Conservation (phyloP, 306 rosid species). For the Vachellia collinsii region DNA sequence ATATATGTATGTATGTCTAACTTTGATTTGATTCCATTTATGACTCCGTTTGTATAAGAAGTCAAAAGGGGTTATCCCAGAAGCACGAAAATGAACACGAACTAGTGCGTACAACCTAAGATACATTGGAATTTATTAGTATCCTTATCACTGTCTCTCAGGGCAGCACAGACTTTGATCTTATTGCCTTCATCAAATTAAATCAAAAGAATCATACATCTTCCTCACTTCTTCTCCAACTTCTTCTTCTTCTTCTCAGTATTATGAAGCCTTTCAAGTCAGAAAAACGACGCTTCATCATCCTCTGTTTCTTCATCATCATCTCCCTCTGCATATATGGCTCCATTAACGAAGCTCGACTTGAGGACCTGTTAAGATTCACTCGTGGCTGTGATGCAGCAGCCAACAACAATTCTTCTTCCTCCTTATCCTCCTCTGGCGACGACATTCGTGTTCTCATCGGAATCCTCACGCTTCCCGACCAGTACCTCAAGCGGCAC, state of each 20-base stretch:
- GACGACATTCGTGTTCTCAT: constrained; percentile 69
- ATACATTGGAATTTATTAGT: constrained; percentile 43
- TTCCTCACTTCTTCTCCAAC: background rate
- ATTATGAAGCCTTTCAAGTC: constrained; percentile 42
- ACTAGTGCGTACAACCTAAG: constrained; percentile 58
- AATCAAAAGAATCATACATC: background rate
- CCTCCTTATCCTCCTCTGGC: constrained; percentile 6
- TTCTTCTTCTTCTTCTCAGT: background rate
- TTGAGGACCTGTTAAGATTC: constrained; percentile 45
- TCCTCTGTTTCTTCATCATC: constrained; percentile 56
- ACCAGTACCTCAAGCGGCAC: constrained; percentile 90
- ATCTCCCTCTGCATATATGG: constrained; percentile 71
- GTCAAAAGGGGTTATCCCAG: constrained; percentile 57
- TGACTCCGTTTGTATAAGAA: constrained; percentile 12
- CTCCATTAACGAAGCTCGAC: constrained; percentile 70
- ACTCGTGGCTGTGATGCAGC: constrained; percentile 44
- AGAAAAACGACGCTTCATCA: constrained; percentile 49
- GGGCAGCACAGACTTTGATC: background rate
- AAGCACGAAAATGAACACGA: constrained; percentile 46
- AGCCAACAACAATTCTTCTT: constrained; percentile 26
- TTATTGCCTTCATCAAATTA: too few relatives aligned
- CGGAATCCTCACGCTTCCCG: constrained; percentile 86
- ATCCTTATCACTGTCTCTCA: background rate
- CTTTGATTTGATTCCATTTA: background rate
- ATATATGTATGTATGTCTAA: too few relatives aligned